phyloP scores from a whole-genome alignment of 2,329 filamentous ascomycete genomes.

The Westerdykella sp. region DNA sequence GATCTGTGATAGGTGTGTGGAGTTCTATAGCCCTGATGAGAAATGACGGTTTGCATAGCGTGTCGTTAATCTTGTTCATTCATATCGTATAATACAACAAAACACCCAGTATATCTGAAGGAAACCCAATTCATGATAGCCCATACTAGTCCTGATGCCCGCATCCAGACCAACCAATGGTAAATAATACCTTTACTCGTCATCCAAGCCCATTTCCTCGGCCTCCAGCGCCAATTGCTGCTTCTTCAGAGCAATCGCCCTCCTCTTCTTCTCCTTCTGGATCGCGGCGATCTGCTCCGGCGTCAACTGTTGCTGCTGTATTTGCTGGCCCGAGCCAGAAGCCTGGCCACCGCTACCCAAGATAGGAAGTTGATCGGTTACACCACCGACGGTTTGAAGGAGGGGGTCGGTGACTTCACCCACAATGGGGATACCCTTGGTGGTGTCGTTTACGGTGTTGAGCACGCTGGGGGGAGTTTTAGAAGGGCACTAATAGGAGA shows the following conservation, averaged over 20 bases:
- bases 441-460: slow-evolving; percentile 11
- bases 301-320: slow-evolving; percentile 1
- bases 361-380: slow-evolving; percentile 11
- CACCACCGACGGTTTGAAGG: slow-evolving; percentile 10
- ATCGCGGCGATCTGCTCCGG: slow-evolving; percentile 3
- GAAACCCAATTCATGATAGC: too few species aligned
- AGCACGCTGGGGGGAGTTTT: slow-evolving; percentile 4
- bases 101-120: too few species aligned
- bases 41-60: too few species aligned
- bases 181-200: slow-evolving; percentile 4
- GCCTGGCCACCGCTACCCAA: slow-evolving; percentile 6
- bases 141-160: too few species aligned
- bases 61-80: too few species aligned
- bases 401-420: slow-evolving; percentile 10
- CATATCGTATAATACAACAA: too few species aligned
- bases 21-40: neutral
- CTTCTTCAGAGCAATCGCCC: slow-evolving; percentile 3
- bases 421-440: slow-evolving; percentile 10
- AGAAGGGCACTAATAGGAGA: neutral
- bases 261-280: slow-evolving; percentile 8
- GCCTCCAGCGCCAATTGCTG: slow-evolving; percentile 4
- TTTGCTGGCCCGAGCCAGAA: slow-evolving; percentile 3
- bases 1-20: neutral
- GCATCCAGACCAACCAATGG: too few species aligned
- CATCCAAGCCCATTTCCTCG: slow-evolving; percentile 3